Evolutionary conservation across 306 rosid genomes (phyloP), one percentile per base, ranked within the genome.

Genomic region (Canavalia ensiformis): DNA sequence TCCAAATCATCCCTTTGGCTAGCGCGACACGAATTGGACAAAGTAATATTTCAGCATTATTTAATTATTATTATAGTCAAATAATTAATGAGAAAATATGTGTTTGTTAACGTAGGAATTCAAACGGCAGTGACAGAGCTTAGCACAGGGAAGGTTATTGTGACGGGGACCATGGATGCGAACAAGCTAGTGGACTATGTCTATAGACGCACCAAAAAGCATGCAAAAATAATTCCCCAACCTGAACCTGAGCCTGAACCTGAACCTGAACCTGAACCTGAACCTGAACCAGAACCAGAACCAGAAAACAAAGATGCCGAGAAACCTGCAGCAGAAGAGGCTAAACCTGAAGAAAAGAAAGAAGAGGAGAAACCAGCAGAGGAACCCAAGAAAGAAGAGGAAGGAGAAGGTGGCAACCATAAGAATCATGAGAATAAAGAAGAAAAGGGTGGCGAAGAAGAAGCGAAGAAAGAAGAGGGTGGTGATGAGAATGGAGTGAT

Each of bases 81-180:
- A 66, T 52, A 41, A 68, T 74, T 54, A 56, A 81, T 76, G 68
- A 79, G 78, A 56, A 54, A 54, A 46, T 12, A 13, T 77, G 59
- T 70, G 60, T 78, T 64, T 10, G 70, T 79, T 29, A 49, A 65
- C 69, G 64, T 75, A 92, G 98, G 97, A 70, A 97, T 94, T 10
- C 94, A 94, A 87, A 87, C 76, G 41, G 92, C 89, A 25, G 84
- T 29, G 70, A 83, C 97, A 52, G 97, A 92, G 58, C 59, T 86
- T 4, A 80, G 83, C 51, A 88, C 89, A 30, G 97, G 95, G 77
- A 94, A 91, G 86, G 97, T 91, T 67, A 79, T 55, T 5, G 97
- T 92, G 79, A 92, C 87, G 1, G 97, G 97, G 10, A 94, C 97
- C 4, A 94, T 94, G 97, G 94, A 94, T 73, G 90, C 84, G 49